Percentiles rank a stretch among this genome's conserved stretches.
phyloP scores from a whole-genome alignment of 2,329 filamentous ascomycete genomes.

The Lomentospora prolificans region DNA sequence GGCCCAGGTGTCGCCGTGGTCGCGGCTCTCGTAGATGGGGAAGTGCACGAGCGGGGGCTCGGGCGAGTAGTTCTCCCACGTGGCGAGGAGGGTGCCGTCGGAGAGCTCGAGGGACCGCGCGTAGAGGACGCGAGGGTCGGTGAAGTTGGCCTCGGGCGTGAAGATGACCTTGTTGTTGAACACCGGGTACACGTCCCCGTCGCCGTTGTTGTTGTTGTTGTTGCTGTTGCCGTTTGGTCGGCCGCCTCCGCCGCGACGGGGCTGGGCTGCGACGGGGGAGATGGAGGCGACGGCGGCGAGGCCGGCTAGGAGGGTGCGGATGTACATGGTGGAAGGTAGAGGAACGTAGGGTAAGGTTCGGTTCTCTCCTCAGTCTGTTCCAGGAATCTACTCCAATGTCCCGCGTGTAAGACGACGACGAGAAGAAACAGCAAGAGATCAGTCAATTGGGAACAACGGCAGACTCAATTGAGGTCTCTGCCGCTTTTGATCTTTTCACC shows the following conservation, averaged over 20 bases:
- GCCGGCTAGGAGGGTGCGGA: background rate
- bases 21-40: conserved; percentile 42
- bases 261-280: background rate
- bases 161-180: conserved; percentile 26
- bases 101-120: conserved; percentile 32
- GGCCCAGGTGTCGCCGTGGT: conserved; percentile 50
- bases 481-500: no score
- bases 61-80: conserved; percentile 47
- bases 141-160: conserved; percentile 32
- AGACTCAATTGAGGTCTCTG: no score
- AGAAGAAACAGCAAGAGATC: no score
- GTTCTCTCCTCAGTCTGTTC: no score
- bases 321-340: no score
- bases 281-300: background rate
- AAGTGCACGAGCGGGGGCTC: conserved; percentile 46
- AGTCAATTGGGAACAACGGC: no score
- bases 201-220: background rate
- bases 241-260: background rate
- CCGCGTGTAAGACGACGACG: no score
- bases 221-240: background rate
- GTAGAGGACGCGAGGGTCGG: conserved; percentile 32
- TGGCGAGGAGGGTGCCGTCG: conserved; percentile 38
- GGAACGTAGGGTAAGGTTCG: no score
- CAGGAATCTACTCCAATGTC: no score
- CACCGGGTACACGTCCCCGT: conserved; percentile 7